phyloP scores from a whole-genome alignment of 179 eudicot genomes.

The Kewa caespitosa region DNA sequence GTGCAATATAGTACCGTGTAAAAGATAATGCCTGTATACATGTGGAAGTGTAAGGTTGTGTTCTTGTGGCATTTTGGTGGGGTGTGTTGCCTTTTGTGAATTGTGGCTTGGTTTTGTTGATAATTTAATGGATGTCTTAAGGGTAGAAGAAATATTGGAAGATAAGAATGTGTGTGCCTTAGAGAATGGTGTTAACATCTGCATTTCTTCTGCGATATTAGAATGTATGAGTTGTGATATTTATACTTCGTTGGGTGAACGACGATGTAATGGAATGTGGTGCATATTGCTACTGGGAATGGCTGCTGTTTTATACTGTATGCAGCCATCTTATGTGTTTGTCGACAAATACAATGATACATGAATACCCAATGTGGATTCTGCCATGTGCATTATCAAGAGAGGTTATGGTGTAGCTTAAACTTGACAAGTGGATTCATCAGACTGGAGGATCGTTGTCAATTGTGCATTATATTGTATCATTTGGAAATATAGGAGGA shows the following conservation, averaged over 20 bases:
- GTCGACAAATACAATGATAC: no score
- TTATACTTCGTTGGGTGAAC: background rate
- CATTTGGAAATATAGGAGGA: background rate
- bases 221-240: background rate
- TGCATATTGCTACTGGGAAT: background rate
- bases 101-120: background rate
- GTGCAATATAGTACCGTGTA: background rate
- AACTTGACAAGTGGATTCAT: background rate
- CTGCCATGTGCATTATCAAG: no score
- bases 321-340: background rate
- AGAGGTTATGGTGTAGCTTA: background rate
- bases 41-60: background rate
- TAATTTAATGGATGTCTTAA: background rate
- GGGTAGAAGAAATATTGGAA: background rate
- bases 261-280: background rate
- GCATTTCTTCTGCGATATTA: background rate
- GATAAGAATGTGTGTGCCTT: background rate
- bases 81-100: no score
- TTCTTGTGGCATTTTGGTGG: slow-evolving; percentile 5
- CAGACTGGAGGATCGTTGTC: background rate
- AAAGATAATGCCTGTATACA: background rate
- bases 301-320: background rate
- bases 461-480: background rate
- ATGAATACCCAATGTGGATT: no score
- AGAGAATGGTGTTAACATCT: background rate